Evolutionary conservation across 2,329 filamentous ascomycete species (phyloP).

Genomic region (Scedosporium minutisporum): DNA sequence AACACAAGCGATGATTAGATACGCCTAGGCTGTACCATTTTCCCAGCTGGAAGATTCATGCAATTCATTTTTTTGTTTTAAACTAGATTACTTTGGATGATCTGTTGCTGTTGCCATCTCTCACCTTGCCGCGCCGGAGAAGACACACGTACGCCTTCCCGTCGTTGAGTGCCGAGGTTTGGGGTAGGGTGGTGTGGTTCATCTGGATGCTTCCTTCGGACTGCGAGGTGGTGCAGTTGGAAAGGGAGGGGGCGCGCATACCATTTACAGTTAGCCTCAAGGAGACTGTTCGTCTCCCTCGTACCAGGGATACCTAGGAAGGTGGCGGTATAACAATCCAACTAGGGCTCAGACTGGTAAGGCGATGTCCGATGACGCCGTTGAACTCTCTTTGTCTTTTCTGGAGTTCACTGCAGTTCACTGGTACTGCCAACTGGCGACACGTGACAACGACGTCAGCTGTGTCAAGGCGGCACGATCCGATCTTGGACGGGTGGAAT

Average conservation of each 20-base stretch:
- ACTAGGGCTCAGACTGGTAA: background rate
- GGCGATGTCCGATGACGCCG: background rate
- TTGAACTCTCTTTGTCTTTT: background rate
- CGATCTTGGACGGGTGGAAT: too few species aligned
- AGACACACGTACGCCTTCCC: too few species aligned
- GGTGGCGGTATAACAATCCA: too few species aligned
- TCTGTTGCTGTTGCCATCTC: too few species aligned
- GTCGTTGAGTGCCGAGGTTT: background rate
- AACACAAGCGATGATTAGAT: conserved; percentile 8
- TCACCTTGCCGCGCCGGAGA: too few species aligned
- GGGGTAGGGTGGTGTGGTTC: background rate
- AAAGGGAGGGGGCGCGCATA: background rate
- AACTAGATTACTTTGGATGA: too few species aligned
- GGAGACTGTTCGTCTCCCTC: background rate
- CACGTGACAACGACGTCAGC: too few species aligned
- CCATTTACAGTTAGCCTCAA: background rate
- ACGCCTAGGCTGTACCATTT: background rate
- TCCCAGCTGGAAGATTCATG: background rate
- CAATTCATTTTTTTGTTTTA: background rate
- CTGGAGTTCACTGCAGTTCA: background rate
- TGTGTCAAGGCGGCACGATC: too few species aligned
- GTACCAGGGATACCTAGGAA: too few species aligned
- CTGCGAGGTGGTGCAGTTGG: too few species aligned
- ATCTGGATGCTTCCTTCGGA: background rate
- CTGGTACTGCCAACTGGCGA: too few species aligned